These are phyloP conservation scores for Ogataea polymorpha DNA, from an alignment of 805 yeast genomes.

Conservation along the genomic window DNA sequence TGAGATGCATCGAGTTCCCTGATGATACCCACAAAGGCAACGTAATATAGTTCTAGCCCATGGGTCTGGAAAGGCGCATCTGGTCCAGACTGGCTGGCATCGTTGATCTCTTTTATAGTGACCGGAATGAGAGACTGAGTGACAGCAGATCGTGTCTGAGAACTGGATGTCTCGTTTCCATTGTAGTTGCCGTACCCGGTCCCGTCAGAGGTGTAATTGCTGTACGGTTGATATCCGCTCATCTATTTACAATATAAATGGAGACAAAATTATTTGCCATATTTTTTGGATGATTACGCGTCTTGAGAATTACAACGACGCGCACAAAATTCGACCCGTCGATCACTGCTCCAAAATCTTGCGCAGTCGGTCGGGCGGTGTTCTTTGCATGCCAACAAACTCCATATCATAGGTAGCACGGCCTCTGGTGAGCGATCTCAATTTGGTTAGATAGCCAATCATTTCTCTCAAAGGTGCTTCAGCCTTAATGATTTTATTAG, in stretches of 20 bases:
- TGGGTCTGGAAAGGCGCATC: slow-evolving; percentile 65
- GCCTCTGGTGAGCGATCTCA: slow-evolving; percentile 87
- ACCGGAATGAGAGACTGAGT: slow-evolving; percentile 54
- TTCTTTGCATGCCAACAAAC: slow-evolving; percentile 68
- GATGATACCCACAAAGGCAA: slow-evolving; percentile 68
- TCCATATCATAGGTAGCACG: slow-evolving; percentile 81
- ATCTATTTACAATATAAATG: slow-evolving; percentile 9
- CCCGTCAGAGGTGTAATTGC: slow-evolving; percentile 33
- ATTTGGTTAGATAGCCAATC: slow-evolving; percentile 79
- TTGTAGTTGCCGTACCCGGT: slow-evolving; percentile 36
- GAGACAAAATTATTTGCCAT: slow-evolving; percentile 9
- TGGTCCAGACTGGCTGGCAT: slow-evolving; percentile 56
- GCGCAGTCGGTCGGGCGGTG: slow-evolving; percentile 48
- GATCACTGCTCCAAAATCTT: slow-evolving; percentile 29
- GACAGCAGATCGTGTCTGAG: slow-evolving; percentile 27
- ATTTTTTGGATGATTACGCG: slow-evolving; percentile 11
- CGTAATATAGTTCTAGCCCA: slow-evolving; percentile 59
- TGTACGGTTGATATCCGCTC: slow-evolving; percentile 38
- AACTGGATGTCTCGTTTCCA: slow-evolving; percentile 16
- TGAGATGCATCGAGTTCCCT: slow-evolving; percentile 56
- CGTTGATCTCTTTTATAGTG: slow-evolving; percentile 69
- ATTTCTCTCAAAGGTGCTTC: slow-evolving; percentile 82
- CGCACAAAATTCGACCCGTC: slow-evolving; percentile 7
- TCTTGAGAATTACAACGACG: slow-evolving; percentile 4
- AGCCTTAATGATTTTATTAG: slow-evolving; percentile 64